These are phyloP conservation scores for Isatis lusitanica DNA, from an alignment of 441 rosid species.

Conservation along the genomic window DNA sequence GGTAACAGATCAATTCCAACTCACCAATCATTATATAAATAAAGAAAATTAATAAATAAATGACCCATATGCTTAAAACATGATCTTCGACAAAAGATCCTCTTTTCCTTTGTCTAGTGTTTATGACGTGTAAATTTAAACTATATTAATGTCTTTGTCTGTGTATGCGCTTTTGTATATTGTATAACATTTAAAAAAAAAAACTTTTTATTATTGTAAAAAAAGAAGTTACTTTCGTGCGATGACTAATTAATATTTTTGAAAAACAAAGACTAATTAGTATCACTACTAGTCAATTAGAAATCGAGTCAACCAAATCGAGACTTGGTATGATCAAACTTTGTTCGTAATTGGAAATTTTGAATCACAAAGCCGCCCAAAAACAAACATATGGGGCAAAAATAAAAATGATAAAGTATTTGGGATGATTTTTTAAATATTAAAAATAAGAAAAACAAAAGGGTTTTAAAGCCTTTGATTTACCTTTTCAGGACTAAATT, in stretches of 20 bases:
- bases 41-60: background rate
- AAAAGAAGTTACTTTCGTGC: no score
- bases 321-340: background rate
- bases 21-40: constrained; percentile 26
- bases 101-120: constrained; percentile 17
- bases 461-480: constrained; percentile 12
- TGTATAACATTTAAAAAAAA: background rate
- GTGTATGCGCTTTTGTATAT: constrained; percentile 9
- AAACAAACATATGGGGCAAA: constrained; percentile 9
- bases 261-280: background rate
- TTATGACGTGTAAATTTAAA: constrained; percentile 23
- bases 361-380: constrained; percentile 3
- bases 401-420: background rate
- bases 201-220: no score
- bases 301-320: background rate
- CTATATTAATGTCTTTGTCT: constrained; percentile 7
- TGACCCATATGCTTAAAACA: constrained; percentile 28
- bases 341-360: background rate
- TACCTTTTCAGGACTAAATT: constrained; percentile 31
- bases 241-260: no score
- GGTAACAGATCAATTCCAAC: constrained; percentile 39
- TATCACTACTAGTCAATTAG: background rate
- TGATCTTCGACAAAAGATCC: constrained; percentile 28
- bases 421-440: background rate
- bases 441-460: constrained; percentile 20